phyloP scores from a whole-genome alignment of 345 rosid genomes.

The Salix viminalis region DNA sequence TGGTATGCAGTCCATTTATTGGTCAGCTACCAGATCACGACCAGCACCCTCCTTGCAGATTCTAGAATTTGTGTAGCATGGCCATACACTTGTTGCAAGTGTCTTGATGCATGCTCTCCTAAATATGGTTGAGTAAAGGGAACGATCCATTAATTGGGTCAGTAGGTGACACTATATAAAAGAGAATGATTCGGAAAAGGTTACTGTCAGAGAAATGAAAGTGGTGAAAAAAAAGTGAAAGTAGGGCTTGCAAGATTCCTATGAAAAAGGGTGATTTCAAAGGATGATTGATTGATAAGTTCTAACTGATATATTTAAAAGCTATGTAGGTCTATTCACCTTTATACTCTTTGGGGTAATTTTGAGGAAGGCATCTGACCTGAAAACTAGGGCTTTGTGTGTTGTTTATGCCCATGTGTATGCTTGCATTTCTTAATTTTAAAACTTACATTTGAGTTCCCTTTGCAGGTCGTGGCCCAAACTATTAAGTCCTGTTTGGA shows the following conservation, averaged over 20 bases:
- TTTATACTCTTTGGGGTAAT: background rate
- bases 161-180: background rate
- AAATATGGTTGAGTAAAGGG: background rate
- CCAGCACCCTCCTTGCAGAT: background rate
- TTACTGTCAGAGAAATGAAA: background rate
- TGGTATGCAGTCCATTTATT: background rate
- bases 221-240: background rate
- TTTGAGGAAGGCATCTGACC: background rate
- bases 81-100: background rate
- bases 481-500: conserved; percentile 94
- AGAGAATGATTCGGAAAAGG: background rate
- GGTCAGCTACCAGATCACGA: background rate
- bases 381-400: background rate
- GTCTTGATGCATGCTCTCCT: background rate
- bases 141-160: too few species aligned
- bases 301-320: background rate
- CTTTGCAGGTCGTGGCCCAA: conserved; percentile 76
- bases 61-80: background rate
- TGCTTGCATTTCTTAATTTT: background rate
- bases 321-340: background rate
- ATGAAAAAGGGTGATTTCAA: background rate
- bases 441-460: background rate
- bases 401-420: background rate
- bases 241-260: background rate
- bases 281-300: background rate